Conservation (phyloP, 208 protist species). For the Strigomonas culicis region DNA sequence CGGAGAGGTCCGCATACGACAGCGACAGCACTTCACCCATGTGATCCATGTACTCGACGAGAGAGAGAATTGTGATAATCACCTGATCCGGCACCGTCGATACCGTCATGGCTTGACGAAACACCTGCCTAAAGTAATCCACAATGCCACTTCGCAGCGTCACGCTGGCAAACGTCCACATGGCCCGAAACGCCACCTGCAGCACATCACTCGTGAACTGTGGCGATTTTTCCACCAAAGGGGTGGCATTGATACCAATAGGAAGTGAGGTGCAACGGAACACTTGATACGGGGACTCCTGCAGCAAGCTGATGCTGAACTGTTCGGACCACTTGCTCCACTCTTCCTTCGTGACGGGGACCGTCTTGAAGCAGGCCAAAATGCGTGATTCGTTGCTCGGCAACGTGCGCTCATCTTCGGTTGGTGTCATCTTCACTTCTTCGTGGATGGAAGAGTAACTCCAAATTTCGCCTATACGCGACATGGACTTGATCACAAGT, state of each 20-base stretch:
- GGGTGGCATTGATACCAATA: slow-evolving; percentile 54
- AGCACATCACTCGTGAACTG: slow-evolving; percentile 64
- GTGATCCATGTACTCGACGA: slow-evolving; percentile 88
- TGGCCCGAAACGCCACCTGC: slow-evolving; percentile 63
- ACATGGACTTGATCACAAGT: slow-evolving; percentile 44
- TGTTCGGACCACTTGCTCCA: slow-evolving; percentile 72
- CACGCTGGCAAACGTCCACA: slow-evolving; percentile 72
- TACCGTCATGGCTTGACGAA: slow-evolving; percentile 57
- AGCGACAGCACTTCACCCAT: slow-evolving; percentile 67
- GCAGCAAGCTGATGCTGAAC: slow-evolving; percentile 62
- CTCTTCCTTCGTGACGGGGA: slow-evolving; percentile 74
- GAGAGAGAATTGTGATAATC: slow-evolving; percentile 51
- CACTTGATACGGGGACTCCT: slow-evolving; percentile 82
- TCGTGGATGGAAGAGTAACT: slow-evolving; percentile 18
- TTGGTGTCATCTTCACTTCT: slow-evolving; percentile 1
- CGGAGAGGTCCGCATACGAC: slow-evolving; percentile 54
- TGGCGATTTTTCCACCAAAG: slow-evolving; percentile 60
- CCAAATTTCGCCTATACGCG: slow-evolving; percentile 52
- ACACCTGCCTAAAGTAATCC: slow-evolving; percentile 57
- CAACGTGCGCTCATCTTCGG: slow-evolving; percentile 36
- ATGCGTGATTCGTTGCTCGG: slow-evolving; percentile 62
- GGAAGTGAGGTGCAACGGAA: slow-evolving; percentile 76
- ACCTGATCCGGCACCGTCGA: slow-evolving; percentile 71
- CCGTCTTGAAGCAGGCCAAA: slow-evolving; percentile 44
- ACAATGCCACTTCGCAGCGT: slow-evolving; percentile 51